Evolutionary conservation across 2,329 filamentous ascomycete genomes (phyloP), one percentile per base, ranked within the genome.

Genomic region (Nemania sp.): DNA sequence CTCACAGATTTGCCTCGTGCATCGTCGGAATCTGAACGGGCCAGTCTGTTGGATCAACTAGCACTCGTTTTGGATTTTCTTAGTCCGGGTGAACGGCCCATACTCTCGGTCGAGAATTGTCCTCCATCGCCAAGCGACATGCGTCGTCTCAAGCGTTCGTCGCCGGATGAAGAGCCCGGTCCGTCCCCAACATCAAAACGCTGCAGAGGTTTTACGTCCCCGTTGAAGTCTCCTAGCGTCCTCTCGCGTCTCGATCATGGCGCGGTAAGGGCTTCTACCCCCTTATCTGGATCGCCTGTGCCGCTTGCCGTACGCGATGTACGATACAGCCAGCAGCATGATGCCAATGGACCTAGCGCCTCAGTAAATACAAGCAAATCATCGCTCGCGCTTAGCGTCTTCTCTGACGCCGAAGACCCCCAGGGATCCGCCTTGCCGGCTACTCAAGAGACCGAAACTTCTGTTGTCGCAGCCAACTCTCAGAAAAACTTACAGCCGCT

Each of bases 401-500:
- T 75, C 47, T 74, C 71, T 9, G 56, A 64, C n/a, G 23, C 51
- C 15, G 57, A 54, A 14, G 52, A 59, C 1, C 42, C n/a, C 0
- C 48, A 64, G 12, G 60, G n/a, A 30, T 14, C 19, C 2, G 47
- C 34, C 9, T 56, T 56, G 0, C 54, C 59, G 3, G 34, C 43
- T 19, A 61, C 64, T 8, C 67, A 68, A 37, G 66, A 66, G 11
- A 74, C 66, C 1, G 70, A 75, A 50, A 67, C 68, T 14, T 76
- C 73, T 0, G 42, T 68, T 9, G 60, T 67, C n/a, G 62, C 61
- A 4, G 63, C 62, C 9, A 66, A 59, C 47, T 65, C 58, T 7
- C 57, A 64, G 11, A 63, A 61, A 23, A 62, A 60, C 39, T 19
- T 26, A 31, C 64, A 60, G 49, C 44, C 54, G 7, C 54, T 23